These are phyloP conservation scores for Porodaedalea pini DNA, from an alignment of 1,284 basidiomycete genomes.

Conservation along the genomic window DNA sequence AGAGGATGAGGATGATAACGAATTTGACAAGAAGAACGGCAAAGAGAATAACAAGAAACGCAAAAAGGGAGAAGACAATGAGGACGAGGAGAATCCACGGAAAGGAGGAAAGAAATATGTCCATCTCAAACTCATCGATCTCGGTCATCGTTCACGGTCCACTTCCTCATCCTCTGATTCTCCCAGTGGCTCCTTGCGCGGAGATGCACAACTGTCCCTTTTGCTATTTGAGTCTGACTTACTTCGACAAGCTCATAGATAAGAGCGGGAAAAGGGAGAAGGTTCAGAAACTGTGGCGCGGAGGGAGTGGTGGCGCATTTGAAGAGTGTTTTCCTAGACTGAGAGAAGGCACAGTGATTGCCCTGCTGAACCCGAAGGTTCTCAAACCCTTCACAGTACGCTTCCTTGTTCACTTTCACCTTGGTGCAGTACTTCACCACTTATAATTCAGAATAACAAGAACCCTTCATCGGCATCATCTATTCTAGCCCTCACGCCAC, in stretches of 20 bases:
- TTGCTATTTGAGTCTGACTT: conserved; percentile 87
- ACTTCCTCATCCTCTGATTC: conserved; percentile 44
- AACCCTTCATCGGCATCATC: conserved; percentile 75
- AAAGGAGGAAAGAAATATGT: conserved; percentile 78
- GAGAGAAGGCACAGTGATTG: conserved; percentile 85
- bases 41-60: conserved; percentile 2
- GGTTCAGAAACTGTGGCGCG: conserved; percentile 68
- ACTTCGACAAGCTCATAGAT: conserved; percentile 48
- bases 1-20: conserved; percentile 35
- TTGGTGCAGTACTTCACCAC: neutral
- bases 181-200: conserved; percentile 44
- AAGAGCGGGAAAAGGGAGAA: conserved; percentile 39
- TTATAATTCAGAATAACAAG: conserved; percentile 45
- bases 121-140: conserved; percentile 83
- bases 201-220: conserved; percentile 81
- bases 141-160: conserved; percentile 53
- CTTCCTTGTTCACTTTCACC: conserved; percentile 14
- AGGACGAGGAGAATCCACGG: conserved; percentile 34
- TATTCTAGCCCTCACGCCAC: conserved; percentile 84
- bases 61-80: conserved; percentile 26
- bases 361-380: conserved; percentile 85
- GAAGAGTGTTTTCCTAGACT: conserved; percentile 80
- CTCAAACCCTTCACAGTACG: conserved; percentile 80
- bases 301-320: conserved; percentile 90
- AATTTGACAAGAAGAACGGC: neutral